Base-by-base conservation (phyloP, 306 rosid species). In the Cucurbita pepo region DNA sequence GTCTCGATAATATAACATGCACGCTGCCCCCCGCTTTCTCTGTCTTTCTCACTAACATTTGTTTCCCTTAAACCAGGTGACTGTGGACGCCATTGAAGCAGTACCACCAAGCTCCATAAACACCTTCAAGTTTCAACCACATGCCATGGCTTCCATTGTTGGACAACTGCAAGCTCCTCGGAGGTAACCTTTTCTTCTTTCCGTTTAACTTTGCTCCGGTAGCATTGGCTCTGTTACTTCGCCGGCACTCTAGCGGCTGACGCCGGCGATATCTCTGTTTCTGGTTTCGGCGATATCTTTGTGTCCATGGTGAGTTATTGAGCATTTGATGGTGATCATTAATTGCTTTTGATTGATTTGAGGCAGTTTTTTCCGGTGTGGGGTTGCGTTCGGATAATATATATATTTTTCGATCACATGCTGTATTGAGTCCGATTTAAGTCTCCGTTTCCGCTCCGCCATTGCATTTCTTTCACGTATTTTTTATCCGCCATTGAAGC, bases 351-450 rank as follows among this genome's bases (percentile, higher is more conserved):
- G 73, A 69, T 69, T 69, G 57, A 48, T 48, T 48, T 69, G 57
- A 69, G 73, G 38, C 55, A 66, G 72, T 66, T 44, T 66, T 67
- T 47, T 67, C 21, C 72, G 71, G 37, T 65, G 71, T 44, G 71
- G 71, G 53, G 54, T 41, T 65, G 19, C 38, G 22, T 51, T 69
- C 15, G 73, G 58, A 50, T 50, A 22, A 48, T 69, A 69, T 69
- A 47, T 66, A 21, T 43, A 5, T 74, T 81, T 74, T 81, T 73
- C 77, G 82, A 76, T 86, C 90, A 83, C 96, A 87, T 87, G 96
- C 86, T 41, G 55, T 82, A 87, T 59, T n/a, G 89, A 83, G 91
- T 90, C 76, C 76, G 81, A 73, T 85, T 77, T 62, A 90, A 88
- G 96, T 90, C 80, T 85, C 80, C 79, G 36, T 21, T 70, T 65